Evolutionary conservation across 495 filamentous ascomycete species (phyloP), one percentile per base, ranked within the genome.

Genomic region (Saxophila tyrrhenica): DNA sequence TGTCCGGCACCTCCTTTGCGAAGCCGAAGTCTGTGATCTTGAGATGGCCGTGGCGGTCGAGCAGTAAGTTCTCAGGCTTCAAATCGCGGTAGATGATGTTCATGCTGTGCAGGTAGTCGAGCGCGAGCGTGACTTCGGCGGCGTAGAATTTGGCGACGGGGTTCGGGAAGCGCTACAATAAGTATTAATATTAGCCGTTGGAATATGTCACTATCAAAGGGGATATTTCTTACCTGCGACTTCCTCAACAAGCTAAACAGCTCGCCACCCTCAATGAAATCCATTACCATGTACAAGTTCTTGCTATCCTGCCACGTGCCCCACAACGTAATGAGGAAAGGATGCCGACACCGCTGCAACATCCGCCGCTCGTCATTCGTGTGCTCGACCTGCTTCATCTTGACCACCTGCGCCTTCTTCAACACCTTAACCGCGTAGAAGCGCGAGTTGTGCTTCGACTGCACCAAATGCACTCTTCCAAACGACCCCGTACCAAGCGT

Each of bases 221-320:
- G 25, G 15, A 54, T 24, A 8, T 21, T 50, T 44, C 41, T 71
- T 74, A 96, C 92, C 76, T 95, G 94, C 38, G 91, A 96, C 71
- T 96, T 96, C 54, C 94, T 80, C 52, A 98, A 73, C 60, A 97
- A 67, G 64, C 90, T 96, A 69, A 98, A 98, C 48, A 98, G 74
- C 73, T 98, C 94, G 53, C 92, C 92, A 60, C 92, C 92, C 69
- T 98, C 94, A n/a, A 98, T 87, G 73, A 98, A 98, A 64, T 97
- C 92, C 92, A 98, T 97, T 60, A 98, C 92, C 92, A 98, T 97
- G 75, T 98, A 98, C 20, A 98, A 72, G 65, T 98, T 97, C 67
- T 82, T 84, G 19, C 86, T 77, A 61, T 97, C 94, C 67, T 97
- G 89, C 68, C 95, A 98, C 17, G 92, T 98, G 32, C 94, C 94